Base-by-base conservation (phyloP, 1,139 yeast genomes). In the Scheffersomyces lignicola region DNA sequence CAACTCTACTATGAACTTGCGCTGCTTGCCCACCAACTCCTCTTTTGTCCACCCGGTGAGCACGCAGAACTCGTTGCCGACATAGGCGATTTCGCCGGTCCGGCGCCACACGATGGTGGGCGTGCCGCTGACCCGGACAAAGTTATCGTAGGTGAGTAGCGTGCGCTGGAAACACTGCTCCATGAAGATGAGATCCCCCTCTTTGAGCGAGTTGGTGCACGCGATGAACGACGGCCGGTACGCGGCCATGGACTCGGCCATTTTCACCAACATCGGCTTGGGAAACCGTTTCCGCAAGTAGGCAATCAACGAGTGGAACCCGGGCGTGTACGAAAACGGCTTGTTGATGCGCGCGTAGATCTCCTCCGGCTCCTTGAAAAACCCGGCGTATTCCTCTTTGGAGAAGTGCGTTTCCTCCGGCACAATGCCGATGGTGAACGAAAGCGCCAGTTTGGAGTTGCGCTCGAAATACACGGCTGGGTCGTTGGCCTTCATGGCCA, bases 151-250 rank as follows among this genome's bases (percentile, higher is more conserved):
- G 42, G 95, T 96, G 31, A 90, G 63, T 32, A 92, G 62, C 0
- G 97, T 89, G 32, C 98, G 65, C 57, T 92, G 97, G 62, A 90
- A 90, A 49, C 96, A 87, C 61, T 90, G 95, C 52, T 92, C 98
- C 87, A 92, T 89, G 52, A 92, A 92, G 5, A 90, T 85, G 53
- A 90, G 68, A 56, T 92, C 98, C 33, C 87, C 95, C 47, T 87
- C 95, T 39, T 89, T 86, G 29, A 92, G 62, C 3, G 94, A 81
- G 49, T 87, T 84, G 21, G 96, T 87, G 51, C 95, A 85, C 1
- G 97, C 97, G 48, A 90, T 89, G 55, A 90, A 90, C 7, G 89
- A 80, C 1, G 97, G 97, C 43, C 97, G 66, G 51, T 89, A 89
- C 32, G 81, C 79, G 0, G 97, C 95, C 83, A 92, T 85, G 8